Base-by-base conservation (phyloP, 2,329 filamentous ascomycete genomes). In the Scytalidium lignicola region DNA sequence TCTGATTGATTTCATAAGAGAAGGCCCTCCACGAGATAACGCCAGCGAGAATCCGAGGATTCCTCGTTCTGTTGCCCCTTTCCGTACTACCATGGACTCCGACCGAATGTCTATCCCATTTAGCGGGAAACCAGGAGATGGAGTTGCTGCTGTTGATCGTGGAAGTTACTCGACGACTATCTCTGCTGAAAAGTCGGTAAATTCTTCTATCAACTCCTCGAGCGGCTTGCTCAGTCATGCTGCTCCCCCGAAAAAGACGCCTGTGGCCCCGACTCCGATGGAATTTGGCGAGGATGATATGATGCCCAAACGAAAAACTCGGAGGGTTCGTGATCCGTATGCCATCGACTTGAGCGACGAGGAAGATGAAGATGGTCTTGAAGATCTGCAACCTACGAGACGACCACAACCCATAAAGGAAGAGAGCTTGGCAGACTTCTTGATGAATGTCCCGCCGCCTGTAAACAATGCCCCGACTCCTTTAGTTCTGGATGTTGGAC, bases 1-100 rank as follows among this genome's bases (percentile, higher is more conserved):
- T 52, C 72, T 99, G 50, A 96, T 96, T 56, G 91, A 97, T 64
- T 97, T 99, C 66, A 95, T 99, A 56, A 85, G 91, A 42, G 85
- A 89, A 63, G 92, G 91, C 1, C 90, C 90, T 2, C 85, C 88
- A 0, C 77, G 72, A 52, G 65, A 71, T 41, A 45, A 56, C 13
- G 70, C 73, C 28, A 75, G 74, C 41, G 75, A 76, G 21, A 79
- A 79, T 54, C 87, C 83, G 51, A 83, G 88, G 20, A 93, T 95
- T 53, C 86, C 90, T 40, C 83, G 88, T 17, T 81, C 80, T n/a
- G 84, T 93, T 12, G 90, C 90, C 9, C 89, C 90, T 1, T 95
- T 95, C 73, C 79, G 89, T 47, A 84, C 79, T 29, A 92, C 90
- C 0, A 86, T 91, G 76, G 90, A 95, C 65, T 91, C 88, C 10